phyloP scores from a whole-genome alignment of 192 early-diverging fungal species.

The Spizellomyces punctatus region DNA sequence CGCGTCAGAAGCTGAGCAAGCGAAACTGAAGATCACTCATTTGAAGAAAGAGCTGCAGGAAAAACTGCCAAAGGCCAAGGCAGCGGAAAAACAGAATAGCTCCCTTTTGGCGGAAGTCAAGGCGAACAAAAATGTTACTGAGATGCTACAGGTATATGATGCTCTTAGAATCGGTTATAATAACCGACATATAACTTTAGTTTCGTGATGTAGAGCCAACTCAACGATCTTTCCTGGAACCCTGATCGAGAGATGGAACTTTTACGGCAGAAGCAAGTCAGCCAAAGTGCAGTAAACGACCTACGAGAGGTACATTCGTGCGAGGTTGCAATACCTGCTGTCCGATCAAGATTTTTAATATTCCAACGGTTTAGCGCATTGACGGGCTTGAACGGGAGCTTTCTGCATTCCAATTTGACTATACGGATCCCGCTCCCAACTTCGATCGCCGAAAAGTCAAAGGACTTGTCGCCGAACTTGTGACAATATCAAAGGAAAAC shows the following conservation, averaged over 20 bases:
- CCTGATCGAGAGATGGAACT: slow-evolving; percentile 47
- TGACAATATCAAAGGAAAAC: slow-evolving; percentile 74
- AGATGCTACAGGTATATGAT: slow-evolving; percentile 21
- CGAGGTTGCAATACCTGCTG: too few relatives aligned
- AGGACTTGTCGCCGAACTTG: slow-evolving; percentile 90
- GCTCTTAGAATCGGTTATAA: background rate
- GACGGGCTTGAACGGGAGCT: slow-evolving; percentile 41
- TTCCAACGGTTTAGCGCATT: slow-evolving; percentile 18
- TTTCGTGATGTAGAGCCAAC: slow-evolving; percentile 27
- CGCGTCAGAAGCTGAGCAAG: slow-evolving; percentile 63
- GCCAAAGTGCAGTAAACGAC: slow-evolving; percentile 28
- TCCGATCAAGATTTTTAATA: too few relatives aligned
- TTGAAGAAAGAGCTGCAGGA: slow-evolving; percentile 73
- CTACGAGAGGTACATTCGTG: background rate
- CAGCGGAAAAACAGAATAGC: slow-evolving; percentile 71
- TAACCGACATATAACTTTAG: background rate
- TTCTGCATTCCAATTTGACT: slow-evolving; percentile 66
- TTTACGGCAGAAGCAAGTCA: slow-evolving; percentile 28
- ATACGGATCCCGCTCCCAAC: slow-evolving; percentile 78
- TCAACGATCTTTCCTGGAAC: slow-evolving; percentile 44
- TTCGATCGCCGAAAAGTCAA: slow-evolving; percentile 90
- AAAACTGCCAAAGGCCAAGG: slow-evolving; percentile 64
- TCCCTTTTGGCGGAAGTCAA: slow-evolving; percentile 50
- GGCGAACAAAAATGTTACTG: slow-evolving; percentile 36
- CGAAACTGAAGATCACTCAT: slow-evolving; percentile 77